Evolutionary conservation across 306 rosid species (phyloP), one percentile per base, ranked within the genome.

Genomic region (Acacia melanoxylon): DNA sequence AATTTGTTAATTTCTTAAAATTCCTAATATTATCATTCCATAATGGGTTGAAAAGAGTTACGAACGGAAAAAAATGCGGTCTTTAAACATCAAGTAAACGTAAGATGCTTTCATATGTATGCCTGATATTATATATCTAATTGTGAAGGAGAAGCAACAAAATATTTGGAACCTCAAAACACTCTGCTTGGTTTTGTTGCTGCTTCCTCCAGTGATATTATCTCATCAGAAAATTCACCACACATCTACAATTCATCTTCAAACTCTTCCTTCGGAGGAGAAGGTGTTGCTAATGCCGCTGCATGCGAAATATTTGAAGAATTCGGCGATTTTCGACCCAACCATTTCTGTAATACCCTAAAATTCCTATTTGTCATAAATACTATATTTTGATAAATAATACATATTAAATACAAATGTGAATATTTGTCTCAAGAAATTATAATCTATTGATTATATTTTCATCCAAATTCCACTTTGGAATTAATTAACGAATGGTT

Each of bases 271-370:
- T 17, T 41, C 13, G 4, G 5, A 6, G 82, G 45, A 48, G 69
- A 44, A 41, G 1, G 56, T 16, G 73, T 75, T 70, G 76, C 77
- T n/a, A 37, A 12, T 66, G 82, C 56, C 58, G 80, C 62, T 40
- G 68, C 77, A 40, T 45, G 71, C 27, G 81, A 48, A 61, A 35
- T 77, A 59, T 51, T 70, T 14, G 77, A 76, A 81, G 68, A 75
- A 78, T 12, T 25, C 17, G n/a, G 67, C 5, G 84, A 89, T 75
- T 89, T 91, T 76, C 89, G 97, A 86, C 84, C 2, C 35, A 31
- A 31, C 93, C 90, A 37, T 91, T 86, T n/a, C n/a, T n/a, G n/a
- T n/a, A n/a, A n/a, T n/a, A n/a, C n/a, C n/a, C n/a, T n/a, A n/a
- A n/a, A n/a, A n/a, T n/a, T n/a, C n/a, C n/a, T n/a, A n/a, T n/a